Conservation (phyloP, 441 rosid genomes). For the Croton setiger region DNA sequence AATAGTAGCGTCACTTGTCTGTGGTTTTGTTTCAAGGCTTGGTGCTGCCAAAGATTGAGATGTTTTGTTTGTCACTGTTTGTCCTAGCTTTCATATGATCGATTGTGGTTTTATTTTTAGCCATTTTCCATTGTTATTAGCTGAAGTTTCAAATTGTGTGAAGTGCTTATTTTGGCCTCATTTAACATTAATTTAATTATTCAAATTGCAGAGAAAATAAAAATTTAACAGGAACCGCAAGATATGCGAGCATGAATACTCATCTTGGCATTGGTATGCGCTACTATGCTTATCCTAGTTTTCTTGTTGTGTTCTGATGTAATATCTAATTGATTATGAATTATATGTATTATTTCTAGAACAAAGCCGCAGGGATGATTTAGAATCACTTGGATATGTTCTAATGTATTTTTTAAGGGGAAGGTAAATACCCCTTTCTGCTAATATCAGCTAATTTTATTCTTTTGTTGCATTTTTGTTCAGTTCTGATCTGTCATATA, state of each 20-base stretch:
- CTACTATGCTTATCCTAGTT: conserved; percentile 2
- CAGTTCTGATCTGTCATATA: conserved; percentile 22
- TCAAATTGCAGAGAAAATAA: conserved; percentile 76
- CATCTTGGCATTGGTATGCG: conserved; percentile 91
- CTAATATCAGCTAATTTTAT: conserved; percentile 1
- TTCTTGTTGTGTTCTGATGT: neutral
- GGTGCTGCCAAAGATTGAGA: neutral
- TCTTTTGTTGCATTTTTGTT: conserved; percentile 17
- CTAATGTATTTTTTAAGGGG: conserved; percentile 89
- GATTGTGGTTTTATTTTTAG: neutral
- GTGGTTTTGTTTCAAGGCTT: neutral
- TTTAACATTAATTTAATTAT: neutral
- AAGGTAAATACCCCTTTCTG: conserved; percentile 45
- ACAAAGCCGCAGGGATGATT: conserved; percentile 94
- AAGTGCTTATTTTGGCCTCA: conserved; percentile 8
- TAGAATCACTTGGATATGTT: conserved; percentile 91
- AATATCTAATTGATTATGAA: neutral
- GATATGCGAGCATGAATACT: conserved; percentile 99
- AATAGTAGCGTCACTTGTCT: neutral
- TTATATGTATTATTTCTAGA: conserved; percentile 31
- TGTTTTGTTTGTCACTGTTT: neutral
- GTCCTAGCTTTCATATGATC: neutral
- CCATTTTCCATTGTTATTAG: neutral
- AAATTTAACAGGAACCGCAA: conserved; percentile 95
- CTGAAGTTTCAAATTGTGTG: neutral